Evolutionary conservation across 371 early-diverging fungal species (phyloP).

Genomic region (Dichotomocladium elegans): DNA sequence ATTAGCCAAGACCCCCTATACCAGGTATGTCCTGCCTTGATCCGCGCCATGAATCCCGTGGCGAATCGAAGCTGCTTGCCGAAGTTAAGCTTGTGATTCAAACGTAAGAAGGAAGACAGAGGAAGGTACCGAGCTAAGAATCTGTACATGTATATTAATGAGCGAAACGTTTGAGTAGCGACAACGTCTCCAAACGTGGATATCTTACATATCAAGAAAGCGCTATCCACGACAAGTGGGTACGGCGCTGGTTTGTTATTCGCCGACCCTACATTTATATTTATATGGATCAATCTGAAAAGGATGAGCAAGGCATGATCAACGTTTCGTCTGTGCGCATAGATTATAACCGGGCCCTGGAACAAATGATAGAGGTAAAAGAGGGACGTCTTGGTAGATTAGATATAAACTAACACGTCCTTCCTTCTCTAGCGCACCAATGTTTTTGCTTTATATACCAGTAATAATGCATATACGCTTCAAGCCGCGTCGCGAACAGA

Average conservation of each 20-base stretch:
- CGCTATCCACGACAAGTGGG: conserved; percentile 64
- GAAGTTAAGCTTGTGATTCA: conserved; percentile 17
- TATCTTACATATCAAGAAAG: conserved; percentile 63
- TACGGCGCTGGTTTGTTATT: conserved; percentile 78
- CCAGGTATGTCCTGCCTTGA: conserved; percentile 2
- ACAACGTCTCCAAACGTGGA: conserved; percentile 56
- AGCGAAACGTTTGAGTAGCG: conserved; percentile 45
- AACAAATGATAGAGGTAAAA: conserved; percentile 32
- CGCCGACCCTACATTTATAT: conserved; percentile 81
- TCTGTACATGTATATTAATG: conserved; percentile 24
- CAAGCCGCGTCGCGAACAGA: conserved; percentile 65
- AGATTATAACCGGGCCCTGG: conserved; percentile 60
- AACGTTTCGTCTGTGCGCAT: conserved; percentile 67
- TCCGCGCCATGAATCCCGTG: background rate
- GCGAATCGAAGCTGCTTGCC: background rate
- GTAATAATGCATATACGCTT: conserved; percentile 68
- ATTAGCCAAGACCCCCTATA: conserved; percentile 24
- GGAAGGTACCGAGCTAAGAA: conserved; percentile 24
- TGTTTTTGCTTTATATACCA: conserved; percentile 76
- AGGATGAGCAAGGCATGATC: conserved; percentile 67
- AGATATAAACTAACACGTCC: background rate
- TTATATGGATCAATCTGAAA: conserved; percentile 58
- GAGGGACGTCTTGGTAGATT: background rate
- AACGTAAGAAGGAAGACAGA: conserved; percentile 45
- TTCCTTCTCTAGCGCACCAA: conserved; percentile 40